Evolutionary conservation across 352 stramenopile species (phyloP).

Genomic region (Phytophthora aleatoria): DNA sequence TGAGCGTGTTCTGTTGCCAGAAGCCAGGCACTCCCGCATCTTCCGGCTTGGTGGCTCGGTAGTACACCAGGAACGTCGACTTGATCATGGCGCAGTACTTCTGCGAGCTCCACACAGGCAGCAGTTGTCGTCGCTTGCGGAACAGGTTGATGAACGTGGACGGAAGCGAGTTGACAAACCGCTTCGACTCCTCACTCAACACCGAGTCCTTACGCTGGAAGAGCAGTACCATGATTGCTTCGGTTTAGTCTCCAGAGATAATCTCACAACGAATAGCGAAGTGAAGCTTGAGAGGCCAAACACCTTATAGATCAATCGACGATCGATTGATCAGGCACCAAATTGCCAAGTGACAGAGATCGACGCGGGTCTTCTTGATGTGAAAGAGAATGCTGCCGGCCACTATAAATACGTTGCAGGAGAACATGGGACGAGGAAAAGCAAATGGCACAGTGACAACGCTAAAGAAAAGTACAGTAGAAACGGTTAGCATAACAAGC

Average conservation of each 20-base stretch:
- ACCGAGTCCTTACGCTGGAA: constrained; percentile 74
- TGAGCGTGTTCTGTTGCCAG: constrained; percentile 44
- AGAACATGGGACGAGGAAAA: constrained; percentile 32
- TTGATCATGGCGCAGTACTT: constrained; percentile 91
- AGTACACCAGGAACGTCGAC: constrained; percentile 85
- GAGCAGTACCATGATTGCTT: constrained; percentile 75
- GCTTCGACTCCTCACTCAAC: constrained; percentile 80
- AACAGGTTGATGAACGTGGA: constrained; percentile 87
- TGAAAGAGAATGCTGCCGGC: constrained; percentile 2
- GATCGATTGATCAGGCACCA: constrained; percentile 11
- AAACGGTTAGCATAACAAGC: constrained; percentile 26
- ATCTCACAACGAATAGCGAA: constrained; percentile 6
- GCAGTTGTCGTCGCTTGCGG: constrained; percentile 79
- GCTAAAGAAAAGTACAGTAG: constrained; percentile 17
- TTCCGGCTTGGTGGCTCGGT: constrained; percentile 68
- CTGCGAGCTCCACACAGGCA: constrained; percentile 83
- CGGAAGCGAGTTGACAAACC: constrained; percentile 84
- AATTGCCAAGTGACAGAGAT: constrained; percentile 32
- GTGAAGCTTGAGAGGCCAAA: constrained; percentile 15
- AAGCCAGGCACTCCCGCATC: constrained; percentile 33
- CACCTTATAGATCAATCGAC: constrained; percentile 18
- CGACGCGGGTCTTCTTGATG: constrained; percentile 23
- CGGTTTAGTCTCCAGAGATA: constrained; percentile 3
- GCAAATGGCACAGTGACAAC: constrained; percentile 7
- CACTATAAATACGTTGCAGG: constrained; percentile 21